Percentiles rank a stretch among this genome's conserved stretches.
phyloP scores from a whole-genome alignment of 225 moss, liverwort and hornwort genomes.

The Pseudisothecium myosuroides region DNA sequence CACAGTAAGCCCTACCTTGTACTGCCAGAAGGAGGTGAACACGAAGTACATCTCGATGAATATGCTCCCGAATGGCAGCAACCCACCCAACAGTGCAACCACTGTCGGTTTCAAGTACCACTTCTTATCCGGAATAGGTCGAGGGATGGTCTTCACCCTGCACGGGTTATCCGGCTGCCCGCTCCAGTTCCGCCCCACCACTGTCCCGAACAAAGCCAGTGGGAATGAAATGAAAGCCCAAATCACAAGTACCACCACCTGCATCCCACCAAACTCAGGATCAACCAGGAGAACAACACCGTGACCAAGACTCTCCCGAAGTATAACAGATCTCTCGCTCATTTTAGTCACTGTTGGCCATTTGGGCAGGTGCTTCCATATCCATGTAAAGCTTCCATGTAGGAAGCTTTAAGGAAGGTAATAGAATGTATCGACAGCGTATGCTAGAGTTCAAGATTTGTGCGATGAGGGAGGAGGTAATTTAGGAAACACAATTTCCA shows the following conservation, averaged over 20 bases:
- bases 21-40: constrained; percentile 99
- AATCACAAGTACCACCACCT: constrained; percentile 95
- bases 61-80: constrained; percentile 95
- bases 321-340: neutral
- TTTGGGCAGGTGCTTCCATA: too few relatives aligned
- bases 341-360: too few relatives aligned
- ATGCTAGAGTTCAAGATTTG: neutral
- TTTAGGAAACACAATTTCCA: neutral
- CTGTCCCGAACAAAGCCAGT: constrained; percentile 86
- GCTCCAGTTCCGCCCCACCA: constrained; percentile 97
- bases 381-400: neutral
- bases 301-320: neutral
- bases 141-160: constrained; percentile 93
- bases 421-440: neutral
- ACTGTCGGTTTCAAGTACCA: constrained; percentile 92
- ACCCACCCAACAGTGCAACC: constrained; percentile 84
- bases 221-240: constrained; percentile 99
- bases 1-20: constrained; percentile 47
- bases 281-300: neutral
- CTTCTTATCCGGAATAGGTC: constrained; percentile 97
- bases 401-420: neutral
- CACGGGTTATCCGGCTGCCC: constrained; percentile 96
- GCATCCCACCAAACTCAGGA: neutral
- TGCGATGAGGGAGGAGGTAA: neutral
- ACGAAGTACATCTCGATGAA: constrained; percentile 99